These are phyloP conservation scores for Fusarium humuli DNA, from an alignment of 2,329 filamentous ascomycete species.

Conservation along the genomic window DNA sequence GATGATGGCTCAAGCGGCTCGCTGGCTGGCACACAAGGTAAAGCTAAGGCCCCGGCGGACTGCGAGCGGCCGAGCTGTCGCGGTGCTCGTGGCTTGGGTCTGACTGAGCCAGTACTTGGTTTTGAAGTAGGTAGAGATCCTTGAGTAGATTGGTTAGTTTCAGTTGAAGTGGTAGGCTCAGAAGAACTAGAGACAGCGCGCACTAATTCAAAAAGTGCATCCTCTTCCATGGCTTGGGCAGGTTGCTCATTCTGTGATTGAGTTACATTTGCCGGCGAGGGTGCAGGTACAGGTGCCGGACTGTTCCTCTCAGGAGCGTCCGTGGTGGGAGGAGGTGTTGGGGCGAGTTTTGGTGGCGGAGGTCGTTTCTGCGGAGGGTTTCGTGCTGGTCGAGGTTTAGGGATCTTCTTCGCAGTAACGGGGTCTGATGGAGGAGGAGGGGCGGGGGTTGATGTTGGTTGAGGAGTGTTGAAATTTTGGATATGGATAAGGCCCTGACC, in stretches of 20 bases:
- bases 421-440: conserved; percentile 33
- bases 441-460: conserved; percentile 39
- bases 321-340: conserved; percentile 56
- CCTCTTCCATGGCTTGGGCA: conserved; percentile 19
- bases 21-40: conserved; percentile 58
- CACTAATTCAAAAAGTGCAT: conserved; percentile 38
- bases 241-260: conserved; percentile 16
- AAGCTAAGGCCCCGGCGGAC: conserved; percentile 52
- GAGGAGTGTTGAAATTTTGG: conserved; percentile 50
- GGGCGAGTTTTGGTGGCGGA: conserved; percentile 45
- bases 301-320: conserved; percentile 53
- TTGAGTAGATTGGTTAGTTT: conserved; percentile 34
- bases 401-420: conserved; percentile 37
- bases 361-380: conserved; percentile 40
- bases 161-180: conserved; percentile 35
- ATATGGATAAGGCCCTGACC: conserved; percentile 54
- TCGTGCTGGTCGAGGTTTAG: conserved; percentile 13
- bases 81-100: conserved; percentile 34
- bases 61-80: conserved; percentile 52
- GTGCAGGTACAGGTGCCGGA: conserved; percentile 36
- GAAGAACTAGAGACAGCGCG: conserved; percentile 34
- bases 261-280: conserved; percentile 16
- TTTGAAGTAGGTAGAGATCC: conserved; percentile 30
- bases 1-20: conserved; percentile 61
- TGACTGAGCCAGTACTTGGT: conserved; percentile 9